These are phyloP conservation scores for Volvox carteri DNA, from an alignment of 163 green algal species.

Conservation along the genomic window DNA sequence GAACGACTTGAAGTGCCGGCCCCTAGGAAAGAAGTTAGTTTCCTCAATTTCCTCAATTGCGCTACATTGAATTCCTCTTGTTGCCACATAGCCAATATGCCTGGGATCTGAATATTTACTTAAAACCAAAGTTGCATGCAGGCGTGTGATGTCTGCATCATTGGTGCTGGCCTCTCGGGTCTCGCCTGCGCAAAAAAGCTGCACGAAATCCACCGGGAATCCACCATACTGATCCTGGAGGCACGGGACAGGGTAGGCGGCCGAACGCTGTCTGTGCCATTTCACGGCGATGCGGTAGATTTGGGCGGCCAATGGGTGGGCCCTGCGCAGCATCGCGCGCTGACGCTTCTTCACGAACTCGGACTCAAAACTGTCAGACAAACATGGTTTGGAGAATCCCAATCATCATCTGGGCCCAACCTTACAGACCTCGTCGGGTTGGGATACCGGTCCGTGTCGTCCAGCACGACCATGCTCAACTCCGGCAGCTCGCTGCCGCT, in stretches of 20 bases:
- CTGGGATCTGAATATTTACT: too few species aligned
- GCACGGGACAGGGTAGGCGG: neutral
- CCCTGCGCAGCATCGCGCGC: neutral
- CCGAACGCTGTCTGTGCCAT: neutral
- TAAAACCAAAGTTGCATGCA: too few species aligned
- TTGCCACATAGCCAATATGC: too few species aligned
- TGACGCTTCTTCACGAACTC: conserved; percentile 12
- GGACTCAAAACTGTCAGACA: neutral
- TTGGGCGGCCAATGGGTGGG: conserved; percentile 34
- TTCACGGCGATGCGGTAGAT: neutral
- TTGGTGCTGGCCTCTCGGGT: conserved; percentile 5
- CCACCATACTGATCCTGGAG: neutral
- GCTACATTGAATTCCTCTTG: too few species aligned
- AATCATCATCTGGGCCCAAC: neutral
- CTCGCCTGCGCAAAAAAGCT: neutral
- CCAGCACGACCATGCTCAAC: too few species aligned
- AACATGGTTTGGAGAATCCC: neutral
- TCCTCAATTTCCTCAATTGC: too few species aligned
- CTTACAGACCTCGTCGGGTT: too few species aligned
- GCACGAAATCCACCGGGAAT: too few species aligned
- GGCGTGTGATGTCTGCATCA: neutral
- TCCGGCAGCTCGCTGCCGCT: conserved; percentile 27
- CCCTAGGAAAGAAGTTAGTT: too few species aligned
- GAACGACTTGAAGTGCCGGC: too few species aligned
- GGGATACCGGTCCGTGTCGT: too few species aligned